phyloP scores from a whole-genome alignment of 225 moss, liverwort and hornwort species.

The Bryoerythrophyllum caledonicum region DNA sequence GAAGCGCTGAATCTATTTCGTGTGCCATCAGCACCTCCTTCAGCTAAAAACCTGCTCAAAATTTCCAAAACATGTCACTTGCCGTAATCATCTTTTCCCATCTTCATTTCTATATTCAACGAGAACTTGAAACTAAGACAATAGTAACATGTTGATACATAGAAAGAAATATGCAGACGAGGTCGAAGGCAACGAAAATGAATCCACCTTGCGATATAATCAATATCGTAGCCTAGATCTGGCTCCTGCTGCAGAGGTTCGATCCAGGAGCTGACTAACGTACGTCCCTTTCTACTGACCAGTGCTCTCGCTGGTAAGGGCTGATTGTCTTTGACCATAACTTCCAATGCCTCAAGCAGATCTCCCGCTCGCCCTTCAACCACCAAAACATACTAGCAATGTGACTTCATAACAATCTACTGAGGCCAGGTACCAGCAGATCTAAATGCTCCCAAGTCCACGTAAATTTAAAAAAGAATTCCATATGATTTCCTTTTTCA shows the following conservation, averaged over 20 bases:
- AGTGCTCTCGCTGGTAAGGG: conserved; percentile 76
- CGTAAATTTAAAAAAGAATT: conserved; percentile 4
- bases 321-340: conserved; percentile 81
- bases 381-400: conserved; percentile 21
- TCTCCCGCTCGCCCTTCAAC: conserved; percentile 75
- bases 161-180: conserved; percentile 13
- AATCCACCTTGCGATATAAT: conserved; percentile 84
- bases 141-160: neutral
- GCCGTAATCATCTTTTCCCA: conserved; percentile 7
- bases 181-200: conserved; percentile 7
- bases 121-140: neutral
- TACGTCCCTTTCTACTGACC: conserved; percentile 82
- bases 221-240: conserved; percentile 88
- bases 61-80: conserved; percentile 16
- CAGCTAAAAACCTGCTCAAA: conserved; percentile 78
- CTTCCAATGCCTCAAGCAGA: conserved; percentile 75
- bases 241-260: conserved; percentile 92
- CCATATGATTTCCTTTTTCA: neutral
- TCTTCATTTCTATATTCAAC: conserved; percentile 7
- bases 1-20: conserved; percentile 71
- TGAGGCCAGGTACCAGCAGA: neutral
- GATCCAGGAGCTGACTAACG: conserved; percentile 95
- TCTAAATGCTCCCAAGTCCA: neutral
- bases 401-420: conserved; percentile 7
- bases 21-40: conserved; percentile 84